phyloP scores from a whole-genome alignment of 2,329 filamentous ascomycete genomes.

The Berkeleyomyces basicola region DNA sequence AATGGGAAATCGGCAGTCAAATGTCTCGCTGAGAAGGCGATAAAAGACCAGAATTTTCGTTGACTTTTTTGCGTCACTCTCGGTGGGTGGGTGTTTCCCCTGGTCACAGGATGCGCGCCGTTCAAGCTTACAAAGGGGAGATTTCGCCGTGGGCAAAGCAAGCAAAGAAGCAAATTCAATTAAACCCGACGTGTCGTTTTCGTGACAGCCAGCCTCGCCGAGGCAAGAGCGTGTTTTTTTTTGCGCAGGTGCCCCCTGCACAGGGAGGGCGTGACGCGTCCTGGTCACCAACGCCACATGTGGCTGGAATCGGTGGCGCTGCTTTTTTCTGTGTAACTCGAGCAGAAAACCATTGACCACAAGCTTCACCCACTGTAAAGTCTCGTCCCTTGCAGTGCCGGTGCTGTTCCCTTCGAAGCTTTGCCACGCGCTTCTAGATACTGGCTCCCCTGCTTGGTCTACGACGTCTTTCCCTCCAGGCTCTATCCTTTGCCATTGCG shows the following conservation, averaged over 20 bases:
- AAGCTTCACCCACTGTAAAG: background rate
- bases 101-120: conserved; percentile 12
- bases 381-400: background rate
- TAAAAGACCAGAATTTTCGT: conserved; percentile 18
- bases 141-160: background rate
- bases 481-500: background rate
- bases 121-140: conserved; percentile 17
- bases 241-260: background rate
- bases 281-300: background rate
- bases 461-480: background rate
- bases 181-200: conserved; percentile 27
- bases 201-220: conserved; percentile 20
- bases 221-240: conserved; percentile 4
- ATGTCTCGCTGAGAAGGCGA: conserved; percentile 24
- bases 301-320: background rate
- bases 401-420: background rate
- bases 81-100: background rate
- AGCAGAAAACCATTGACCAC: background rate
- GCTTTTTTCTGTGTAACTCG: background rate
- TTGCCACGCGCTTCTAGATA: background rate
- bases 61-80: background rate
- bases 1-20: background rate
- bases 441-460: too few relatives aligned
- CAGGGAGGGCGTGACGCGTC: conserved; percentile 12
- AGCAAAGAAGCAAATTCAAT: conserved; percentile 14